Percentiles rank a stretch among this genome's conserved stretches.
These are phyloP conservation scores for Dacryopinax spathularia DNA, from an alignment of 768 basidiomycete genomes.

Conservation along the genomic window DNA sequence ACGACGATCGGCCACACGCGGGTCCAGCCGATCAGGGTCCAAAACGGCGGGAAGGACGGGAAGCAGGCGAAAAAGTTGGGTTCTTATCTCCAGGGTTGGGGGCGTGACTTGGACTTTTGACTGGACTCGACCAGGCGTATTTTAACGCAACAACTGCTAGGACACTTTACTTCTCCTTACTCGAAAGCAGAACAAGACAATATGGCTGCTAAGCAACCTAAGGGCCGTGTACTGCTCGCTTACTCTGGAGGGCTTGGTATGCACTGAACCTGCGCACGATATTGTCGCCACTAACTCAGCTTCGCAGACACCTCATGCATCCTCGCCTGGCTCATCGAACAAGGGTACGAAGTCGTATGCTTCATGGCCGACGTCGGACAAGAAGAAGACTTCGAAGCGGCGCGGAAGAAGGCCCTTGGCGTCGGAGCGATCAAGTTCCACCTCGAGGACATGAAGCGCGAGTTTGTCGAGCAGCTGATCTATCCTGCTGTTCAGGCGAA, in stretches of 20 bases:
- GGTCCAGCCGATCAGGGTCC: neutral
- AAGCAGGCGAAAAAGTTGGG: neutral
- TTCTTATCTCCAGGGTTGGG: neutral
- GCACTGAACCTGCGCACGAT: conserved; percentile 21
- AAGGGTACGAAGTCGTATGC: conserved; percentile 91
- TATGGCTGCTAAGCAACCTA: conserved; percentile 12
- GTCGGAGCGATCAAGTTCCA: conserved; percentile 96
- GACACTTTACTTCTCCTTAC: neutral
- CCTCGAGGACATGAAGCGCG: conserved; percentile 80
- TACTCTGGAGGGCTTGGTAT: conserved; percentile 96
- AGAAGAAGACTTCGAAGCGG: conserved; percentile 92
- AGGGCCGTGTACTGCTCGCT: conserved; percentile 84
- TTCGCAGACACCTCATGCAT: conserved; percentile 90
- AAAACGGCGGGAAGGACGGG: too few species aligned
- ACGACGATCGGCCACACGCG: neutral
- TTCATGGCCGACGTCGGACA: conserved; percentile 96
- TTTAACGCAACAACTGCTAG: neutral
- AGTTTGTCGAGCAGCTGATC: conserved; percentile 91
- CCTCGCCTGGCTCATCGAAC: conserved; percentile 95
- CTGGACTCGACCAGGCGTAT: neutral
- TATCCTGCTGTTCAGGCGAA: conserved; percentile 98
- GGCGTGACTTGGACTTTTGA: neutral
- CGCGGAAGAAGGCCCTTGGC: conserved; percentile 71
- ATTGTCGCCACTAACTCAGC: neutral
- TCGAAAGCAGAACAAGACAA: neutral